Base-by-base conservation (phyloP, 345 rosid species). In the Brassica juncea region DNA sequence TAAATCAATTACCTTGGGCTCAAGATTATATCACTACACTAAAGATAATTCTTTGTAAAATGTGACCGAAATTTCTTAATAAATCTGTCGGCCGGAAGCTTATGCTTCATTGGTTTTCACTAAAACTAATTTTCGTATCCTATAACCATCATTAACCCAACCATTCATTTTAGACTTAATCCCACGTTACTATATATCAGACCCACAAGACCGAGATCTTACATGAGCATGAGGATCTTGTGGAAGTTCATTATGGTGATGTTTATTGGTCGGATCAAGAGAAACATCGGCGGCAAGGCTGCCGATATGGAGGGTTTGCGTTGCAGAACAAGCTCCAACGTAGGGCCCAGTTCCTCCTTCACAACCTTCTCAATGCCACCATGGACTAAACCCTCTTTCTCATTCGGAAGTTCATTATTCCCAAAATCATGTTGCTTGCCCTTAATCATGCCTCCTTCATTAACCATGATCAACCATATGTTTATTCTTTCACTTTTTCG, bases 281-380 rank as follows among this genome's bases (percentile, higher is more conserved):
- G 60, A 27, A 71, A 23, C 44, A 5, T 25, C 19, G 21, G 75
- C 71, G 16, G 15, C 60, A 6, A 77, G 75, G 70, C 28, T 14
- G 6, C 8, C 66, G 5, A 66, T 23, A 34, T 37, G 37, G 54
- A 4, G 60, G 47, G 30, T 10, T 72, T 12, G 16, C 70, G 73
- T 63, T 81, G 25, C 73, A 74, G n/a, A 80, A 14, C 70, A 82
- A 54, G 82, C 86, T 89, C 8, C 86, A 84, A 16, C 77, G 89
- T 57, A 23, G 25, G 93, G 85, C 9, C 87, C 84, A 1, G 89
- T 86, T 84, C 88, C 93, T 10, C 96, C 96, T 62, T 86, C 93
- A 5, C 76, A 84, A 11, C 86, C 91, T 12, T 91, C 92, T 23
- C 82, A 25, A 1, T 88, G 93, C 71, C 90, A 88, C 70, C 62